A percentile compares a stretch with the other conserved stretches of the same genome.
These are phyloP conservation scores for Pleurotus djamor DNA, from an alignment of 768 basidiomycete species.

Conservation along the genomic window DNA sequence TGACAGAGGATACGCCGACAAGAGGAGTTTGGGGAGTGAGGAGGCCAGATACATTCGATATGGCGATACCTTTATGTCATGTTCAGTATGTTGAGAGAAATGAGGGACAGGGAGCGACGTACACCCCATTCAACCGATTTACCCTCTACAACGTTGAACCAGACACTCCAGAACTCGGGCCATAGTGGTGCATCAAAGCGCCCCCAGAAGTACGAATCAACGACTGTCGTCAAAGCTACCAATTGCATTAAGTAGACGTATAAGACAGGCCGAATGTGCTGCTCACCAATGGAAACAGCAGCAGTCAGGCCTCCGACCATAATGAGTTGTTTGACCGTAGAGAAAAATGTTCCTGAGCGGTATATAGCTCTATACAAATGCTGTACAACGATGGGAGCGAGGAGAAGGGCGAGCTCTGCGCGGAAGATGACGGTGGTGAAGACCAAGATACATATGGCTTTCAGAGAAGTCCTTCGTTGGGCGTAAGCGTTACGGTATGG, in stretches of 20 bases:
- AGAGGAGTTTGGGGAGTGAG: conserved; percentile 76
- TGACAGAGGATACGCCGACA: conserved; percentile 61
- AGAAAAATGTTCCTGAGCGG: conserved; percentile 33
- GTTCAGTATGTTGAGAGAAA: neutral
- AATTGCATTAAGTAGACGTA: neutral
- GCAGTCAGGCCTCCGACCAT: conserved; percentile 49
- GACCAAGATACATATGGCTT: conserved; percentile 59
- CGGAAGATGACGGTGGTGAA: conserved; percentile 74
- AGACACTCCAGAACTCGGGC: conserved; percentile 81
- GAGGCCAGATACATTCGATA: conserved; percentile 60
- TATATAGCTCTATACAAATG: conserved; percentile 39
- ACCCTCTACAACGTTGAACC: conserved; percentile 86
- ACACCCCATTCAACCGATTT: conserved; percentile 95
- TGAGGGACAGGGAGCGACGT: conserved; percentile 24
- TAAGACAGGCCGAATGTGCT: neutral
- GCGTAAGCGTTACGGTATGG: conserved; percentile 36
- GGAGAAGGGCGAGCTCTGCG: conserved; percentile 71
- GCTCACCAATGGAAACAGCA: conserved; percentile 50
- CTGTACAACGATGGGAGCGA: conserved; percentile 61
- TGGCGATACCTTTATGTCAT: conserved; percentile 60
- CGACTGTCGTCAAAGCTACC: conserved; percentile 53
- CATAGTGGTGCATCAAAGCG: conserved; percentile 54
- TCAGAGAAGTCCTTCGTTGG: conserved; percentile 20
- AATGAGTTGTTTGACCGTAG: conserved; percentile 17
- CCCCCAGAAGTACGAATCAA: conserved; percentile 91